Evolutionary conservation across 306 rosid genomes (phyloP).

Genomic region (Ochetophila trinervis): DNA sequence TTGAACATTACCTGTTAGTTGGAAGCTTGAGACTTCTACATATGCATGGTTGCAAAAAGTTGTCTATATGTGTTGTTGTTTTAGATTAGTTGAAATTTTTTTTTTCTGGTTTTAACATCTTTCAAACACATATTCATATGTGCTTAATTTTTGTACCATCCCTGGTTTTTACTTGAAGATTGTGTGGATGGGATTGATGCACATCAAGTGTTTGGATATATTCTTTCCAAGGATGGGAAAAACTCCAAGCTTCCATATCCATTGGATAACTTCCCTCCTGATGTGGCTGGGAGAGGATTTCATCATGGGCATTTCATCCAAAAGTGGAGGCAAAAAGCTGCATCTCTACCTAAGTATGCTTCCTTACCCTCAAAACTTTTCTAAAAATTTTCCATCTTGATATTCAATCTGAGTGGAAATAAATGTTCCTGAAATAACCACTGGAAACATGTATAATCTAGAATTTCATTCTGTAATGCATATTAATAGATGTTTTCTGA

Average conservation of each 20-base stretch:
- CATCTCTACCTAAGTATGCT: constrained; percentile 40
- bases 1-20: not conserved
- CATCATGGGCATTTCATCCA: constrained; percentile 60
- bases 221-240: constrained; percentile 51
- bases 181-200: constrained; percentile 27
- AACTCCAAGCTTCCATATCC: constrained; percentile 45
- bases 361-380: not conserved
- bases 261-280: constrained; percentile 32
- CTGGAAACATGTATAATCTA: too few relatives aligned
- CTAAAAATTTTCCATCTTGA: too few relatives aligned
- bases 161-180: constrained; percentile 5
- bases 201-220: constrained; percentile 22
- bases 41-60: too few relatives aligned
- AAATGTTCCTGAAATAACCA: too few relatives aligned
- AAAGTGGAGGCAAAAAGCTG: constrained; percentile 47
- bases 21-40: not conserved
- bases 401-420: too few relatives aligned
- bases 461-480: too few relatives aligned
- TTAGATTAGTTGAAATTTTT: not conserved
- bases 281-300: constrained; percentile 55
- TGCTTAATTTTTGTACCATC: not conserved
- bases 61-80: not conserved
- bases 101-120: not conserved
- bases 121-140: not conserved
- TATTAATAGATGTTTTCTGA: too few relatives aligned